A percentile compares a stretch with the other conserved stretches of the same genome.
These are phyloP conservation scores for Rhodotorula babjevae DNA, from an alignment of 768 basidiomycete species.

Conservation along the genomic window DNA sequence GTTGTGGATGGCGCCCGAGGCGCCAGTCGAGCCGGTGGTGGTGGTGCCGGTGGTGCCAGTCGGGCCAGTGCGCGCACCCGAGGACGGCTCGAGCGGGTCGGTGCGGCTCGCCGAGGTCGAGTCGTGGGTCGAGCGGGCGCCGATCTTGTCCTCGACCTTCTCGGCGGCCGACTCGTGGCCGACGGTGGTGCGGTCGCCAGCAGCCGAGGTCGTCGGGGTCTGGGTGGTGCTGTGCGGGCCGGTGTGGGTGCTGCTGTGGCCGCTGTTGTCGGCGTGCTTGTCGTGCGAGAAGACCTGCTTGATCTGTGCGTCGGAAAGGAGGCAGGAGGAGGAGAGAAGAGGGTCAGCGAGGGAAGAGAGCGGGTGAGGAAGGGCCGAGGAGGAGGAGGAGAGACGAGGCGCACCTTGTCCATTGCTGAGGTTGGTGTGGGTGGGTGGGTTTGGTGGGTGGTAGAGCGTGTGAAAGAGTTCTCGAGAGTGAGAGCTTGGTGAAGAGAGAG, in stretches of 20 bases:
- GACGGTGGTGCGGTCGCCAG: neutral
- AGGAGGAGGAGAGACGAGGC: too few species aligned
- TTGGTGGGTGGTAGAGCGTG: too few species aligned
- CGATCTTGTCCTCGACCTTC: slow-evolving; percentile 1
- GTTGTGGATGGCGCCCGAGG: neutral
- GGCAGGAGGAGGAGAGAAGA: neutral
- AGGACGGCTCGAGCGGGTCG: neutral
- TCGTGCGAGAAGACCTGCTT: slow-evolving; percentile 36
- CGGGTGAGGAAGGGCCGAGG: too few species aligned
- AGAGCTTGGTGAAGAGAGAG: too few species aligned
- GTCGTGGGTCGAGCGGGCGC: neutral
- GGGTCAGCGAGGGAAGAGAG: neutral
- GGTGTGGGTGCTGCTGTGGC: neutral
- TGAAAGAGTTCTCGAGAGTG: neutral
- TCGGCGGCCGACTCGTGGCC: neutral
- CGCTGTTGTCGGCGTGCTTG: neutral
- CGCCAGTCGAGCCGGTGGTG: neutral
- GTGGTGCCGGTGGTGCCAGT: neutral
- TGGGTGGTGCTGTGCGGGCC: neutral
- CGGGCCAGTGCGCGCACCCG: neutral
- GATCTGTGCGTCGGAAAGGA: slow-evolving; percentile 11
- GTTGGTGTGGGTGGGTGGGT: neutral
- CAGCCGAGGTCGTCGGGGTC: neutral
- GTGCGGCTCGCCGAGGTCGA: neutral
- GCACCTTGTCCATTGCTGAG: slow-evolving; percentile 23